Percentiles rank a stretch among this genome's conserved stretches.
These are phyloP conservation scores for Penicillium concentricum DNA, from an alignment of 2,329 filamentous ascomycete genomes.

Conservation along the genomic window DNA sequence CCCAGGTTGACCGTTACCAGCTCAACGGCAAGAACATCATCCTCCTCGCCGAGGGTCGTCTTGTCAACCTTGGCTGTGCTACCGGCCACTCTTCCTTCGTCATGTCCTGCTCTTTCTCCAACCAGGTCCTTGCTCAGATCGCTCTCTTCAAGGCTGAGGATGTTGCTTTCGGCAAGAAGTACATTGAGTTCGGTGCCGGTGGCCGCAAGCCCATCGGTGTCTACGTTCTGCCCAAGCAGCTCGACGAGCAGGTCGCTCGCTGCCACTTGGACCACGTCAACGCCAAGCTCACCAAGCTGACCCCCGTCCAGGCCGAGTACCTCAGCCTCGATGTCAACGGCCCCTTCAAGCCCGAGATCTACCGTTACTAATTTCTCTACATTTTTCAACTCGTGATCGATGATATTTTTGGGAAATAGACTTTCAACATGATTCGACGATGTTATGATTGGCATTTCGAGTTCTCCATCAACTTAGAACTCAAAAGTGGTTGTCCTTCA, in stretches of 20 bases:
- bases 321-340: constrained; percentile 81
- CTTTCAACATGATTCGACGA: constrained; percentile 61
- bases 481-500: constrained; percentile 60
- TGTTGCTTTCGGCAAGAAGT: constrained; percentile 84
- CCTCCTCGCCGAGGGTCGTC: constrained; percentile 95
- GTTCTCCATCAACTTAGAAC: constrained; percentile 43
- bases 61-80: constrained; percentile 98
- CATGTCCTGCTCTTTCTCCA: constrained; percentile 99
- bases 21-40: constrained; percentile 98
- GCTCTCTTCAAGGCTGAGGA: constrained; percentile 94
- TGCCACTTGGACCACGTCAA: constrained; percentile 93
- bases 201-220: constrained; percentile 89
- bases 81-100: constrained; percentile 99
- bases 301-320: constrained; percentile 87
- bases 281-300: constrained; percentile 87
- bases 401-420: constrained; percentile 38
- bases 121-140: constrained; percentile 99
- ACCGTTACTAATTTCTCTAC: constrained; percentile 63
- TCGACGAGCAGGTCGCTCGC: constrained; percentile 96
- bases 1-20: constrained; percentile 96
- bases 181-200: constrained; percentile 90
- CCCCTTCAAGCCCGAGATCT: constrained; percentile 86
- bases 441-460: constrained; percentile 56
- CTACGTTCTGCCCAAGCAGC: constrained; percentile 97
- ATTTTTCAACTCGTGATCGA: constrained; percentile 31